Evolutionary conservation across 768 basidiomycete genomes (phyloP).

Genomic region (Tricholoma terreum): DNA sequence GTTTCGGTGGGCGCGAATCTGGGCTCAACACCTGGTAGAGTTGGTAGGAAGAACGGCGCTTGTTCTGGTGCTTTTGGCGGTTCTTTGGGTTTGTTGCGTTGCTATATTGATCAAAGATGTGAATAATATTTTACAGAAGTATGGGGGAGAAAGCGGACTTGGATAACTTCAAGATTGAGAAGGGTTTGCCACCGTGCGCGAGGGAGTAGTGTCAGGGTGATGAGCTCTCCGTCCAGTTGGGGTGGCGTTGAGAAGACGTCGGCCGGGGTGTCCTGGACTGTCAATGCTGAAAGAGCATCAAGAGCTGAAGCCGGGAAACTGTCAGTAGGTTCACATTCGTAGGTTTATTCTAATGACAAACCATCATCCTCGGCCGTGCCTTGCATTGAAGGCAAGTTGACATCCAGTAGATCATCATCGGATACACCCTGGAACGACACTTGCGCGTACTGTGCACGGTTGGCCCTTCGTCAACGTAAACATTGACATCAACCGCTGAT

Average conservation of each 20-base stretch:
- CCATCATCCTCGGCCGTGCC: slow-evolving; percentile 79
- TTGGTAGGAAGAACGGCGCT: slow-evolving; percentile 96
- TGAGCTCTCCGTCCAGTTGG: slow-evolving; percentile 85
- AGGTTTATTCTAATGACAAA: slow-evolving; percentile 27
- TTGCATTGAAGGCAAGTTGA: slow-evolving; percentile 80
- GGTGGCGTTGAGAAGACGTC: slow-evolving; percentile 84
- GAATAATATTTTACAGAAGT: not conserved
- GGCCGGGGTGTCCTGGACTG: slow-evolving; percentile 53
- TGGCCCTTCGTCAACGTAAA: slow-evolving; percentile 60
- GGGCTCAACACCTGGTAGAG: slow-evolving; percentile 81
- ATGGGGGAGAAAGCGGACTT: slow-evolving; percentile 44
- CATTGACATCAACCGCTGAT: not conserved
- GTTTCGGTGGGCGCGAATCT: slow-evolving; percentile 63
- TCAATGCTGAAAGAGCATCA: slow-evolving; percentile 65
- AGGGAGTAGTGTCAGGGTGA: slow-evolving; percentile 90
- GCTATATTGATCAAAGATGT: slow-evolving; percentile 39
- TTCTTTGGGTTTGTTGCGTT: slow-evolving; percentile 96
- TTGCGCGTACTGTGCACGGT: slow-evolving; percentile 90
- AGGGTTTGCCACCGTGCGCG: slow-evolving; percentile 95
- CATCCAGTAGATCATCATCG: slow-evolving; percentile 70
- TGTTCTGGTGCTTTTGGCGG: slow-evolving; percentile 93
- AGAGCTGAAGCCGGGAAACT: slow-evolving; percentile 44
- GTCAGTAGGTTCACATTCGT: not conserved
- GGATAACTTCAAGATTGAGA: slow-evolving; percentile 93
- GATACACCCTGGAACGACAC: slow-evolving; percentile 76